Conservation (phyloP, 2,329 filamentous ascomycete genomes). For the Leptosphaerulina australis region DNA sequence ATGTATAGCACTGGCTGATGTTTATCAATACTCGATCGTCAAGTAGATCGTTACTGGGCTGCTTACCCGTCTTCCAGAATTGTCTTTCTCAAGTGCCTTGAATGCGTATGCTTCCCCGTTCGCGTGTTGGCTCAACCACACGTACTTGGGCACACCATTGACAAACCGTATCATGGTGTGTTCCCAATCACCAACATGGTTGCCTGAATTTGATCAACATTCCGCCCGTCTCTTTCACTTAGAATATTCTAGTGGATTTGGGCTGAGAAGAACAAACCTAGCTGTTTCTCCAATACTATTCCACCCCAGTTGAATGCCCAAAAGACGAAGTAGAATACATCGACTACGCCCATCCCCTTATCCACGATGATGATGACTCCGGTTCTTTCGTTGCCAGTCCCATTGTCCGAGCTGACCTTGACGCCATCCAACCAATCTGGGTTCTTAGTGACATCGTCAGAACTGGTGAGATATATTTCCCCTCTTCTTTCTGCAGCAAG, state of each 20-base stretch:
- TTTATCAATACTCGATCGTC: background rate
- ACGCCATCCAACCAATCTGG: slow-evolving; percentile 54
- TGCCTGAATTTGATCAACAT: slow-evolving; percentile 30
- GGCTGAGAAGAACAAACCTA: slow-evolving; percentile 33
- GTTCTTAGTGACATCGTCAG: slow-evolving; percentile 40
- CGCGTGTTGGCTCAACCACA: slow-evolving; percentile 67
- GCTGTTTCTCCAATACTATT: slow-evolving; percentile 50
- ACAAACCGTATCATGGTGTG: slow-evolving; percentile 69
- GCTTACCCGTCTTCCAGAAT: slow-evolving; percentile 49
- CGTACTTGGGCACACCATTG: slow-evolving; percentile 57
- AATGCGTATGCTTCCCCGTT: slow-evolving; percentile 67
- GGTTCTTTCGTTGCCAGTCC: slow-evolving; percentile 47
- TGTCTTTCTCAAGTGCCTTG: slow-evolving; percentile 58
- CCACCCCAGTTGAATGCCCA: slow-evolving; percentile 62
- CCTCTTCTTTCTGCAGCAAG: slow-evolving; percentile 26
- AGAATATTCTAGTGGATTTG: background rate
- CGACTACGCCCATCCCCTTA: slow-evolving; percentile 57
- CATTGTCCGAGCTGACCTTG: background rate
- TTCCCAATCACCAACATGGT: slow-evolving; percentile 70
- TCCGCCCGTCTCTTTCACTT: too few relatives aligned
- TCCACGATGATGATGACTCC: slow-evolving; percentile 62
- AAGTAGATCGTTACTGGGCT: background rate
- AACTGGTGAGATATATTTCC: slow-evolving; percentile 50
- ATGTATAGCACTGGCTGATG: slow-evolving; percentile 55
- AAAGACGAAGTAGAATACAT: slow-evolving; percentile 67